Conservation (phyloP, 2,329 filamentous ascomycete genomes). For the Cadophora sp. region DNA sequence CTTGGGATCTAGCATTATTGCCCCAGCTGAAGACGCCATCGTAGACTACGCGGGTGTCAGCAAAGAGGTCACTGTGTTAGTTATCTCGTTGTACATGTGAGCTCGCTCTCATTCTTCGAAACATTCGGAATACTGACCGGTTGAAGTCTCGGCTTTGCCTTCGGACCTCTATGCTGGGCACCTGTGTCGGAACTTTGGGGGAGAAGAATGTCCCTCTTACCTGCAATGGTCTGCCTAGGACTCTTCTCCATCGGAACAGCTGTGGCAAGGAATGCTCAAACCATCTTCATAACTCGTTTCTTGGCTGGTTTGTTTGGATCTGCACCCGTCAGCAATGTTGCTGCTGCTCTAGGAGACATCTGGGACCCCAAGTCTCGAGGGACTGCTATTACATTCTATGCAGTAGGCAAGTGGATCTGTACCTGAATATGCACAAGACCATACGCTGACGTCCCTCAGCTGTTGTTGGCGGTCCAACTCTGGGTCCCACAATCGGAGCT, state of each 20-base stretch:
- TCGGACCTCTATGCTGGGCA: conserved; percentile 66
- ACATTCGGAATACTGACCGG: conserved; percentile 4
- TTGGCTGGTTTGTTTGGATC: conserved; percentile 68
- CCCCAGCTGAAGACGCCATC: conserved; percentile 53
- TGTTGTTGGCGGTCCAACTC: conserved; percentile 67
- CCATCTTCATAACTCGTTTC: conserved; percentile 70
- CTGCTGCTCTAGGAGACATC: conserved; percentile 67
- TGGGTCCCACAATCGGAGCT: conserved; percentile 45
- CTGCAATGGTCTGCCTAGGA: conserved; percentile 62
- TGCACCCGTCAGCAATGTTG: conserved; percentile 66
- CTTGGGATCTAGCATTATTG: conserved; percentile 57
- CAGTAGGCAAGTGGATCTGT: conserved; percentile 49
- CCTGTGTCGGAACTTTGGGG: conserved; percentile 68
- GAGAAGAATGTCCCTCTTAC: conserved; percentile 63
- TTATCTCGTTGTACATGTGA: conserved; percentile 54
- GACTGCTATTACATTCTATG: conserved; percentile 68
- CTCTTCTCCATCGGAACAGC: conserved; percentile 68
- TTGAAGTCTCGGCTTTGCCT: conserved; percentile 51
- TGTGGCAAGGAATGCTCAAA: conserved; percentile 61
- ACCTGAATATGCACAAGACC: background rate
- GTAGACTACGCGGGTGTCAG: conserved; percentile 51
- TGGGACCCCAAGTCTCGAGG: conserved; percentile 60
- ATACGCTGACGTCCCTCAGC: conserved; percentile 37
- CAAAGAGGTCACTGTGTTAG: conserved; percentile 51
- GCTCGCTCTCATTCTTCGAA: conserved; percentile 14